Evolutionary conservation across 129 eudicot species (phyloP).

Genomic region (Flaveria sonorensis): DNA sequence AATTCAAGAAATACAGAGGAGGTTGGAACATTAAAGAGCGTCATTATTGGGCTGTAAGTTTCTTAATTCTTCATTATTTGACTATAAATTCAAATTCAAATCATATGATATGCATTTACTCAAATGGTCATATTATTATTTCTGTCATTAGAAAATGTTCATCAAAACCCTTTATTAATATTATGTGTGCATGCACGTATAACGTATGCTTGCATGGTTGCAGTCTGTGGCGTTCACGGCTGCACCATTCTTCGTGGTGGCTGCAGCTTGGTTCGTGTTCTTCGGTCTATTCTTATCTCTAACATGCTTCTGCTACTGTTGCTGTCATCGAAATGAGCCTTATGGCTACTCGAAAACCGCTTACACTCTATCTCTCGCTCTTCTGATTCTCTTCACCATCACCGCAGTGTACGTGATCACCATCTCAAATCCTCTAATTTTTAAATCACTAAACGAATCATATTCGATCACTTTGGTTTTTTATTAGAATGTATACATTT

Average conservation of each 20-base stretch:
- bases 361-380: slow-evolving; percentile 77
- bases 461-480: no score
- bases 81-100: neutral
- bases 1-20: slow-evolving; percentile 55
- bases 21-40: slow-evolving; percentile 87
- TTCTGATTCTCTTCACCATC: slow-evolving; percentile 76
- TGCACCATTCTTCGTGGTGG: slow-evolving; percentile 66
- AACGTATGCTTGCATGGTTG: slow-evolving; percentile 21
- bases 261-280: slow-evolving; percentile 68
- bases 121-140: neutral
- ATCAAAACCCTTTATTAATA: no score
- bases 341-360: slow-evolving; percentile 78
- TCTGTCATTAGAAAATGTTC: no score
- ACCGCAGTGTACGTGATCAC: slow-evolving; percentile 57
- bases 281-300: slow-evolving; percentile 66
- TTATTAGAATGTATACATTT: neutral
- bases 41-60: slow-evolving; percentile 95
- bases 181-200: neutral
- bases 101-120: no score
- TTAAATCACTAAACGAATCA: neutral
- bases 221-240: slow-evolving; percentile 96
- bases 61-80: neutral
- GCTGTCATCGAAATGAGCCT: slow-evolving; percentile 78
- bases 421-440: slow-evolving; percentile 6
- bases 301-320: slow-evolving; percentile 60